Conservation (phyloP, 2,329 filamentous ascomycete species). For the Aureobasidium leucospermi region DNA sequence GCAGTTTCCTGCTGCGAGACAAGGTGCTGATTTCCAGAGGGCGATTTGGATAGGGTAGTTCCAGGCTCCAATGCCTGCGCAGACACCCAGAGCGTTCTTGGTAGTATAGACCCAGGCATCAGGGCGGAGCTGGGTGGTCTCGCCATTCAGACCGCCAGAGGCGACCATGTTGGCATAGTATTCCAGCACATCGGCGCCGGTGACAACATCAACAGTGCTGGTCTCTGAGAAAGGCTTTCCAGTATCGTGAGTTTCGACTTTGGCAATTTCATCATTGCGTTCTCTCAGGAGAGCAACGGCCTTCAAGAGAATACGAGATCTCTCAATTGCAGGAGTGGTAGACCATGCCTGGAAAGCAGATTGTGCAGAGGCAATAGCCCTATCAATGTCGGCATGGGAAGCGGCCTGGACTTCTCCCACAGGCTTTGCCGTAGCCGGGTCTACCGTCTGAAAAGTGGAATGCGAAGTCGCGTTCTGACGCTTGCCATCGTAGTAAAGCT, state of each 20-base stretch:
- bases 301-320: constrained; percentile 69
- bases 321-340: constrained; percentile 62
- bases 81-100: constrained; percentile 76
- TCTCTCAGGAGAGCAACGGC: constrained; percentile 66
- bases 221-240: constrained; percentile 84
- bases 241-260: constrained; percentile 74
- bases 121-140: constrained; percentile 64
- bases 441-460: constrained; percentile 61
- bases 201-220: constrained; percentile 72
- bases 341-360: constrained; percentile 72
- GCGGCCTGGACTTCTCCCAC: constrained; percentile 67
- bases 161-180: constrained; percentile 78
- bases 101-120: constrained; percentile 78
- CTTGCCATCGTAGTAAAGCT: constrained; percentile 68
- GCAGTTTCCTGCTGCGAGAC: constrained; percentile 76
- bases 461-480: constrained; percentile 53
- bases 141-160: constrained; percentile 70
- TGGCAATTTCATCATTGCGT: constrained; percentile 72
- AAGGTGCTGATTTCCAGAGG: constrained; percentile 81
- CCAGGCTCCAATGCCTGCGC: constrained; percentile 82
- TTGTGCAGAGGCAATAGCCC: constrained; percentile 63
- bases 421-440: constrained; percentile 63
- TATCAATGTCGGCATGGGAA: constrained; percentile 59
- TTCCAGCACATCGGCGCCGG: constrained; percentile 77
- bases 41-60: constrained; percentile 91